Percentiles rank a stretch among this genome's conserved stretches.
phyloP scores from a whole-genome alignment of 2,329 filamentous ascomycete genomes.

The Claviceps pusilla region DNA sequence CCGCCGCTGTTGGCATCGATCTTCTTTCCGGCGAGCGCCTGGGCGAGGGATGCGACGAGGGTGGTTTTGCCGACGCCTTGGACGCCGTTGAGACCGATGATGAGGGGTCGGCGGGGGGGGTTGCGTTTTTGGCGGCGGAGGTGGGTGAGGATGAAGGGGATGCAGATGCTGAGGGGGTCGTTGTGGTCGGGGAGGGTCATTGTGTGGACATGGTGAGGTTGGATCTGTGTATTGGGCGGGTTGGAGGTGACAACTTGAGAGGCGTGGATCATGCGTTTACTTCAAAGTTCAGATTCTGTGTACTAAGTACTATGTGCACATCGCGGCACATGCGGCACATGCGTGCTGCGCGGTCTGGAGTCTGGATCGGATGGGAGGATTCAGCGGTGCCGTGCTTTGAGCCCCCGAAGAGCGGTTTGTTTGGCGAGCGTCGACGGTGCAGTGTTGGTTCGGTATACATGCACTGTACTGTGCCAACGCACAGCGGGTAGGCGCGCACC shows the following conservation, averaged over 20 bases:
- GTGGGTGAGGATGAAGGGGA: conserved; percentile 53
- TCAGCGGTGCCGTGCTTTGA: no score
- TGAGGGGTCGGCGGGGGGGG: conserved; percentile 42
- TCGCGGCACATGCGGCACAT: no score
- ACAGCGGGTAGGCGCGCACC: neutral
- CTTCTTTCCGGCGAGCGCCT: conserved; percentile 34
- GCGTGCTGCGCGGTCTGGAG: no score
- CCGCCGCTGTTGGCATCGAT: neutral
- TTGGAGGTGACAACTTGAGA: no score
- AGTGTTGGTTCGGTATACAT: no score
- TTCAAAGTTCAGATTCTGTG: no score
- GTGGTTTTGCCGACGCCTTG: conserved; percentile 91
- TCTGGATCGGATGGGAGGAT: no score
- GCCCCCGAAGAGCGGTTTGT: no score
- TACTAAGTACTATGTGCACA: no score
- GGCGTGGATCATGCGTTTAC: no score
- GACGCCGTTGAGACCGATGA: conserved; percentile 79
- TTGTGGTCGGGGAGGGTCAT: conserved; percentile 44
- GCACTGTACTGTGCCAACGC: neutral
- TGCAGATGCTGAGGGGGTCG: conserved; percentile 50
- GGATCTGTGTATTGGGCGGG: neutral
- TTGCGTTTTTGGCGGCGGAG: conserved; percentile 31
- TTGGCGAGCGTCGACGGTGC: no score
- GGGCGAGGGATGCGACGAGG: conserved; percentile 53
- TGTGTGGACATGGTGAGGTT: neutral